A percentile compares a stretch with the other conserved stretches of the same genome.
phyloP scores from a whole-genome alignment of 73 alveolate genomes.

The Paramecium pentaurelia region DNA sequence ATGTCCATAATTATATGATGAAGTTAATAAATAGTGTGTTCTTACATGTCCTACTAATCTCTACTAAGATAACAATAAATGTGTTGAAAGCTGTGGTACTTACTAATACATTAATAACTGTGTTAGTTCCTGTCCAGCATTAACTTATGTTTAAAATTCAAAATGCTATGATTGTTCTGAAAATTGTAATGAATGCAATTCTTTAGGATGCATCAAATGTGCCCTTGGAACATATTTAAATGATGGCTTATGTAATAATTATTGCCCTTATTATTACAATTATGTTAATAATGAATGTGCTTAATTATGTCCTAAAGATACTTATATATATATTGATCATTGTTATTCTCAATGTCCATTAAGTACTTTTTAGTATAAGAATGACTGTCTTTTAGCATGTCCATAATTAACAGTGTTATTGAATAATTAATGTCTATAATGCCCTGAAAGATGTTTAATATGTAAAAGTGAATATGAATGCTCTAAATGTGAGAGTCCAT shows the following conservation, averaged over 20 bases:
- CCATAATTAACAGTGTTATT: neutral
- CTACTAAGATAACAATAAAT: neutral
- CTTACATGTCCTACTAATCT: neutral
- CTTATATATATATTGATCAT: neutral
- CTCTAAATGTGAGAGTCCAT: neutral
- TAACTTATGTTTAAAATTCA: neutral
- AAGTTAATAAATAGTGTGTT: neutral
- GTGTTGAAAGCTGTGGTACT: neutral
- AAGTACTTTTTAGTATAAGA: neutral
- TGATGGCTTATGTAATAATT: neutral
- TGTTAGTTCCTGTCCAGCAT: neutral
- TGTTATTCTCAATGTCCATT: neutral
- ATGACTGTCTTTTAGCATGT: neutral
- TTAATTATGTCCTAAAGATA: neutral
- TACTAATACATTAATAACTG: neutral
- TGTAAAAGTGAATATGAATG: neutral
- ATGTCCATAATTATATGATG: neutral
- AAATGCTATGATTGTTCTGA: neutral
- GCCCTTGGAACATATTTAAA: neutral
- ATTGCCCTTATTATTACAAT: neutral
- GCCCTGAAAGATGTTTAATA: neutral
- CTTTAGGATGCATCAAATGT: neutral
- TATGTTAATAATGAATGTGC: neutral
- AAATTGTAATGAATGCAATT: neutral
- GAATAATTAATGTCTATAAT: neutral